phyloP scores from a whole-genome alignment of 257 asterid genomes.

The Rubia yunnanensis region DNA sequence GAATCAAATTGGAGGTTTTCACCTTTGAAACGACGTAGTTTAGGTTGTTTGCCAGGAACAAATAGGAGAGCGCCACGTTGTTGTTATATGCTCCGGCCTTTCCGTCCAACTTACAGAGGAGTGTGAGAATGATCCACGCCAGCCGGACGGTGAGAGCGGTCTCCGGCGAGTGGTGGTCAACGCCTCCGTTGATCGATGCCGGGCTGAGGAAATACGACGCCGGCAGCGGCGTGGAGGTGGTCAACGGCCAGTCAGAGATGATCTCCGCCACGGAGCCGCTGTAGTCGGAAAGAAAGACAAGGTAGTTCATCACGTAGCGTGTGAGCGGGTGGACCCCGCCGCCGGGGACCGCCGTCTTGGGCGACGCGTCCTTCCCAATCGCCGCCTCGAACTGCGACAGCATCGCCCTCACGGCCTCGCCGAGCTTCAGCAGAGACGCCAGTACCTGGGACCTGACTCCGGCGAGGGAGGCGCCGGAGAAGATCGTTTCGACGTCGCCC shows the following conservation, averaged over 20 bases:
- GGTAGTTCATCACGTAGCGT: constrained; percentile 84
- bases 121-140: constrained; percentile 80
- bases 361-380: constrained; percentile 64
- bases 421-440: constrained; percentile 49
- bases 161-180: constrained; percentile 23
- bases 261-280: constrained; percentile 57
- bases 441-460: constrained; percentile 47
- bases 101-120: constrained; percentile 73
- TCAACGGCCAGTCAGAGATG: constrained; percentile 38
- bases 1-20: constrained; percentile 45
- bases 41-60: constrained; percentile 68
- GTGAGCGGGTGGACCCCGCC: constrained; percentile 83
- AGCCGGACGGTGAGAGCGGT: constrained; percentile 36
- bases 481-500: constrained; percentile 55
- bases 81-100: constrained; percentile 57
- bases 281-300: constrained; percentile 64
- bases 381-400: constrained; percentile 65
- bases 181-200: constrained; percentile 6
- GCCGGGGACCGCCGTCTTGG: constrained; percentile 36
- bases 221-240: constrained; percentile 43
- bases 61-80: constrained; percentile 51
- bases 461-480: constrained; percentile 39
- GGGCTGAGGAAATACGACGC: constrained; percentile 52
- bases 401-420: constrained; percentile 59
- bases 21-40: constrained; percentile 73